phyloP scores from a whole-genome alignment of 192 early-diverging fungal genomes.

The Chytriomyces confervae region DNA sequence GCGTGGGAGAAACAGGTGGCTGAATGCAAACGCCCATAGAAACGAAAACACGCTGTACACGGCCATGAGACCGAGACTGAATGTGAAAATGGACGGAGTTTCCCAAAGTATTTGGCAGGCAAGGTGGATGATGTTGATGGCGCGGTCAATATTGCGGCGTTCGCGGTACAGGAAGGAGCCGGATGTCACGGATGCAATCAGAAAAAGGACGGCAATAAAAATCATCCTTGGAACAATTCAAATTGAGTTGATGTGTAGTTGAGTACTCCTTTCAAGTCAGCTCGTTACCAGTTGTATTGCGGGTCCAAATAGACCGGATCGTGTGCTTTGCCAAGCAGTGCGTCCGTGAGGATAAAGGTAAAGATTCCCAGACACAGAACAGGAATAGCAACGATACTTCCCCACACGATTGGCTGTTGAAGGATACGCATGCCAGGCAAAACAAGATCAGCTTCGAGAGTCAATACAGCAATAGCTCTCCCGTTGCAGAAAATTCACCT shows the following conservation, averaged over 20 bases:
- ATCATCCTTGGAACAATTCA: constrained; percentile 28
- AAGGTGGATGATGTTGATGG: constrained; percentile 59
- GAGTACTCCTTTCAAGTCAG: background rate
- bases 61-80: constrained; percentile 63
- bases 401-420: constrained; percentile 38
- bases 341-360: constrained; percentile 36
- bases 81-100: constrained; percentile 71
- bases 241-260: background rate
- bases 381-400: constrained; percentile 41
- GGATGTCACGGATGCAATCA: constrained; percentile 41
- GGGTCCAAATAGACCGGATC: constrained; percentile 41
- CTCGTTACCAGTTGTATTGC: constrained; percentile 41
- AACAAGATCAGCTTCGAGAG: background rate
- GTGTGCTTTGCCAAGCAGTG: constrained; percentile 43
- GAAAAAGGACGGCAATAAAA: constrained; percentile 22
- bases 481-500: background rate
- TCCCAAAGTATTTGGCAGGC: constrained; percentile 73
- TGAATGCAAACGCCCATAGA: constrained; percentile 72
- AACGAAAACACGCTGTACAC: constrained; percentile 67
- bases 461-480: too few species aligned
- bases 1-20: constrained; percentile 61
- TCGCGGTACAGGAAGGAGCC: constrained; percentile 29
- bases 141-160: constrained; percentile 44
- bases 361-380: constrained; percentile 38
- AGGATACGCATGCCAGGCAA: background rate